Conservation (phyloP, 352 stramenopile genomes). For the Globisporangium echinulatum region DNA sequence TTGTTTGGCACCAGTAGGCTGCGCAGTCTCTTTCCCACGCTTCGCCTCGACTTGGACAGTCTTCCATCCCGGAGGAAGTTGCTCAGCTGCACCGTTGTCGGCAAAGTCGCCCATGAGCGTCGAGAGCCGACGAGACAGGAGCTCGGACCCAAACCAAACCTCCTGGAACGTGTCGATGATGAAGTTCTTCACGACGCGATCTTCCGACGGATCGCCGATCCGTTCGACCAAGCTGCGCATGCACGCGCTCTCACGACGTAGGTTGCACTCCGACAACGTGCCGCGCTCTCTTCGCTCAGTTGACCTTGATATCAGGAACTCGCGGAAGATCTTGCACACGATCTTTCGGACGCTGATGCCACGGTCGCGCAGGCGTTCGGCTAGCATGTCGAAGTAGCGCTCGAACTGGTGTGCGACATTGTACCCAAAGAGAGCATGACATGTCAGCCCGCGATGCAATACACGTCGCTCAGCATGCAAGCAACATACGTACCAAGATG, state of each 20-base stretch:
- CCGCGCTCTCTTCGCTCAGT: slow-evolving; percentile 4
- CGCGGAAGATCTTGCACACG: slow-evolving; percentile 77
- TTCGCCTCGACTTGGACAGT: slow-evolving; percentile 9
- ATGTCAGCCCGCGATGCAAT: too few relatives aligned
- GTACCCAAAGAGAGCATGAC: not conserved
- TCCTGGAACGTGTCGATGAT: slow-evolving; percentile 86
- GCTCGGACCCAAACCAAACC: slow-evolving; percentile 72
- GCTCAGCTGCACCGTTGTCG: slow-evolving; percentile 16
- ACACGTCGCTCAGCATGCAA: too few relatives aligned
- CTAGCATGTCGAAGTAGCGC: slow-evolving; percentile 71
- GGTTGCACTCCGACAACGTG: slow-evolving; percentile 19
- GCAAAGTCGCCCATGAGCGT: slow-evolving; percentile 24
- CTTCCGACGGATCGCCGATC: slow-evolving; percentile 62
- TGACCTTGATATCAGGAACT: slow-evolving; percentile 24
- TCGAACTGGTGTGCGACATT: slow-evolving; percentile 45
- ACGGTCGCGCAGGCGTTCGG: slow-evolving; percentile 71
- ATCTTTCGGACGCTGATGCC: slow-evolving; percentile 83
- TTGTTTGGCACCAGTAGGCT: not conserved
- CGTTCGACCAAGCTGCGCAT: slow-evolving; percentile 74
- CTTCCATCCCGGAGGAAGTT: slow-evolving; percentile 51
- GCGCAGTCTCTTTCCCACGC: slow-evolving; percentile 1
- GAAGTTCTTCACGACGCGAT: slow-evolving; percentile 76
- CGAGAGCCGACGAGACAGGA: slow-evolving; percentile 37
- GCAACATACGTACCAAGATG: slow-evolving; percentile 44
- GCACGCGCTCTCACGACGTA: slow-evolving; percentile 52